These are phyloP conservation scores for Sugiyamaella mastotermitis DNA, from an alignment of 805 yeast species.

Conservation along the genomic window DNA sequence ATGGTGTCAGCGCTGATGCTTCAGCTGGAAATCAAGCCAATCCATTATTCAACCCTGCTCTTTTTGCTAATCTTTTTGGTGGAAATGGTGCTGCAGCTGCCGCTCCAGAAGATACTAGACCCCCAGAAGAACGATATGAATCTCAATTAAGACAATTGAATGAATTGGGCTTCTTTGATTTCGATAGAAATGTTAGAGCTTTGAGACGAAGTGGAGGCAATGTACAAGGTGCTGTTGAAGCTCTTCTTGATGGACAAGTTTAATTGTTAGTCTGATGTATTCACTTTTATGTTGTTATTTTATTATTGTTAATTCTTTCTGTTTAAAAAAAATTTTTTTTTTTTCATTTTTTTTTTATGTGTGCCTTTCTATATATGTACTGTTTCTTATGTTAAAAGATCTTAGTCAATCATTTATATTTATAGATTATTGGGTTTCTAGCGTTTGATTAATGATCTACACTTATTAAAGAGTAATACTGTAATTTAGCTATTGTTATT, in stretches of 20 bases:
- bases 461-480: too few relatives aligned
- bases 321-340: too few relatives aligned
- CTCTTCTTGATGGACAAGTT: constrained; percentile 59
- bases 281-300: too few relatives aligned
- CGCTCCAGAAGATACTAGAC: constrained; percentile 53
- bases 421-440: too few relatives aligned
- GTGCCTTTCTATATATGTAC: too few relatives aligned
- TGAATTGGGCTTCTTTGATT: constrained; percentile 85
- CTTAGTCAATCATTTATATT: too few relatives aligned
- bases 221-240: constrained; percentile 94
- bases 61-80: constrained; percentile 43
- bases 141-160: constrained; percentile 66
- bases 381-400: too few relatives aligned
- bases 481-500: too few relatives aligned
- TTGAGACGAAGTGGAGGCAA: constrained; percentile 94
- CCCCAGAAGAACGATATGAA: constrained; percentile 76
- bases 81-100: constrained; percentile 32
- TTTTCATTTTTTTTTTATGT: too few relatives aligned
- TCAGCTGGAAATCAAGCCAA: constrained; percentile 10
- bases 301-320: too few relatives aligned
- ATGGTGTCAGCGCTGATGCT: constrained; percentile 3
- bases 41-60: constrained; percentile 44
- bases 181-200: constrained; percentile 87
- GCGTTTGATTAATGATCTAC: too few relatives aligned
- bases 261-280: too few relatives aligned